Percentiles rank a stretch among this genome's conserved stretches.
phyloP scores from a whole-genome alignment of 179 eudicot species.

The Kewa caespitosa region DNA sequence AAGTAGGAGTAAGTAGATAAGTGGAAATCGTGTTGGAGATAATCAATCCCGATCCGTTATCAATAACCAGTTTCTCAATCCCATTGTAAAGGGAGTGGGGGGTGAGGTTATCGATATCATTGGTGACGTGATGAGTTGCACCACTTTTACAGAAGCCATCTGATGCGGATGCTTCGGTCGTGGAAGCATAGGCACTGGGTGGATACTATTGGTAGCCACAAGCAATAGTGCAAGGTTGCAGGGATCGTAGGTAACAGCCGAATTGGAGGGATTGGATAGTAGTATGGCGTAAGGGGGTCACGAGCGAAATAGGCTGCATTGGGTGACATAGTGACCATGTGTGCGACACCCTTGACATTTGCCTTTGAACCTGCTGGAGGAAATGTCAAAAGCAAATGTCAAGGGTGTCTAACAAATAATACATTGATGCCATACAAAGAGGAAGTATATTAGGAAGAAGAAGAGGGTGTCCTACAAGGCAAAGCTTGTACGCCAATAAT shows the following conservation, averaged over 20 bases:
- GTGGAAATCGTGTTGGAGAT: background rate
- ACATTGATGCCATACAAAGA: no score
- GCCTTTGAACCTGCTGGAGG: background rate
- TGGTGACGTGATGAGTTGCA: background rate
- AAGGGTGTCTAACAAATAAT: no score
- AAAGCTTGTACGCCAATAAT: no score
- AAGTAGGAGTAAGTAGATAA: background rate
- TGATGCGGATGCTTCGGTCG: accelerated
- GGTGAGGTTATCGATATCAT: background rate
- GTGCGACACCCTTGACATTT: background rate
- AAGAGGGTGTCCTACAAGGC: no score
- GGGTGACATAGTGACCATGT: background rate
- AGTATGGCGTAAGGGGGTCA: background rate
- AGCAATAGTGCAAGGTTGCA: background rate
- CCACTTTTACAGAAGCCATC: constrained; percentile 6
- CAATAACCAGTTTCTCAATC: background rate
- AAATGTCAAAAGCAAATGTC: no score
- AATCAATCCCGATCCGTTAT: background rate
- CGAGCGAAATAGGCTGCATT: background rate
- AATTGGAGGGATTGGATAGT: background rate
- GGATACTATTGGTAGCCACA: background rate
- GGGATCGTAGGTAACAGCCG: background rate
- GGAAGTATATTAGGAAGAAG: no score
- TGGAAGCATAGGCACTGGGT: background rate
- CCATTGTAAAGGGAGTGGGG: constrained; percentile 1